Percentiles rank a stretch among this genome's conserved stretches.
Evolutionary conservation across 1,139 yeast species (phyloP).

Genomic region (Yamadazyma triangularis): DNA sequence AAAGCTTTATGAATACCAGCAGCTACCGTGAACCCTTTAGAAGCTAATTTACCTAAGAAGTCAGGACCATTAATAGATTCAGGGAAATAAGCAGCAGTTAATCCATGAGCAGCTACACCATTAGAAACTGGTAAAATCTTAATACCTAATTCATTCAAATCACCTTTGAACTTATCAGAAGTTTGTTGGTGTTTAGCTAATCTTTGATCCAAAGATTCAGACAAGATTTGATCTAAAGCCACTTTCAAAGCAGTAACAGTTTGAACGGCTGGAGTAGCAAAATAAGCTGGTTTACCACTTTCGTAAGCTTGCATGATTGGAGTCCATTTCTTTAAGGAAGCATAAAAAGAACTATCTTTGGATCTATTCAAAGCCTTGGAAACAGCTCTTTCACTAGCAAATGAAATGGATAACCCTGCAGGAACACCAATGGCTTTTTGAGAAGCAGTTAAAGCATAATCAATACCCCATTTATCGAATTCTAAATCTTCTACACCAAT

Average conservation of each 20-base stretch:
- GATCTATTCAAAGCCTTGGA: constrained; percentile 52
- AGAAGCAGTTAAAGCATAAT: constrained; percentile 84
- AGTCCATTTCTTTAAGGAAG: constrained; percentile 79
- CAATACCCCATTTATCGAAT: constrained; percentile 89
- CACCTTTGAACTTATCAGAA: constrained; percentile 62
- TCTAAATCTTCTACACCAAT: constrained; percentile 83
- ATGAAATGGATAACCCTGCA: constrained; percentile 79
- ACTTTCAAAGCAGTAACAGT: constrained; percentile 76
- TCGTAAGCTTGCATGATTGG: constrained; percentile 90
- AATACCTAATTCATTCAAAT: constrained; percentile 55
- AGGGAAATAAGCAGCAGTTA: constrained; percentile 84
- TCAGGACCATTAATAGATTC: constrained; percentile 67
- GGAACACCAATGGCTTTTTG: constrained; percentile 97
- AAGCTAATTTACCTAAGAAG: constrained; percentile 49
- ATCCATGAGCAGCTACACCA: constrained; percentile 76
- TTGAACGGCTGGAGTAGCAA: constrained; percentile 93
- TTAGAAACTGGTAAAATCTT: constrained; percentile 61
- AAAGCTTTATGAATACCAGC: constrained; percentile 88
- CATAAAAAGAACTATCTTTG: constrained; percentile 62
- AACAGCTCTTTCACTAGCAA: constrained; percentile 74
- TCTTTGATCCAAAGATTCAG: constrained; percentile 55
- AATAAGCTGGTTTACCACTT: constrained; percentile 75
- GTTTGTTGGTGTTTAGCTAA: constrained; percentile 59
- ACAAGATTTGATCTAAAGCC: constrained; percentile 69
- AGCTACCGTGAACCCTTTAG: constrained; percentile 76